Percentiles rank a stretch among this genome's conserved stretches.
Conservation (phyloP, 2,329 filamentous ascomycete genomes). For the Beauveria sp. region DNA sequence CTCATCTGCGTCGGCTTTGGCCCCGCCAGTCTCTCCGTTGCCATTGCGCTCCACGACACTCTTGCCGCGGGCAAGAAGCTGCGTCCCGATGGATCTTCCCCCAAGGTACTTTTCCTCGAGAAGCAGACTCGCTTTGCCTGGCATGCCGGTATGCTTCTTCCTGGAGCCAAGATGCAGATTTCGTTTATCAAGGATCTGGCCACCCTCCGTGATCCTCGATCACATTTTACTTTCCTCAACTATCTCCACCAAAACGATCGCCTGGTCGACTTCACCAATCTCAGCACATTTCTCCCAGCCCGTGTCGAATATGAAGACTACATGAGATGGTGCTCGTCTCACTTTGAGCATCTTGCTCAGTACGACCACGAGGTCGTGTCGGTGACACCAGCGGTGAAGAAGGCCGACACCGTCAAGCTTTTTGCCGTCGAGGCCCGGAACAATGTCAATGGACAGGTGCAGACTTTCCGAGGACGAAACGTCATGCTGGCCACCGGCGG, state of each 20-base stretch:
- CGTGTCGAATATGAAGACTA: constrained; percentile 92
- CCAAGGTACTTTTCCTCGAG: constrained; percentile 81
- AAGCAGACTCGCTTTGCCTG: constrained; percentile 77
- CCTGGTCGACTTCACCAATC: constrained; percentile 85
- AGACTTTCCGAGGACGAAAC: constrained; percentile 51
- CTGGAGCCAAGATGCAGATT: constrained; percentile 94
- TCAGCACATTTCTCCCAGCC: constrained; percentile 80
- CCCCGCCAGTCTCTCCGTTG: constrained; percentile 82
- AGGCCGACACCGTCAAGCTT: constrained; percentile 44
- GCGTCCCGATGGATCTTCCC: constrained; percentile 34
- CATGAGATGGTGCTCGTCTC: constrained; percentile 80
- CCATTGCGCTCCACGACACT: constrained; percentile 80
- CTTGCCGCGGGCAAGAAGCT: constrained; percentile 43
- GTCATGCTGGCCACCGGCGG: constrained; percentile 55
- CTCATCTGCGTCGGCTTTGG: constrained; percentile 89
- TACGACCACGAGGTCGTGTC: constrained; percentile 74
- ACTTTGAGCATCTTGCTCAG: constrained; percentile 64
- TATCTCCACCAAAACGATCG: constrained; percentile 77
- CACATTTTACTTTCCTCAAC: constrained; percentile 91
- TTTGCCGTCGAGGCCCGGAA: constrained; percentile 65
- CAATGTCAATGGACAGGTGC: constrained; percentile 44
- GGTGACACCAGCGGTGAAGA: constrained; percentile 52
- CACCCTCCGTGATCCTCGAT: constrained; percentile 77
- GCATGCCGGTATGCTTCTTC: constrained; percentile 93
- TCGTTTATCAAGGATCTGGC: constrained; percentile 96